Conservation (phyloP, 2,329 filamentous ascomycete species). For the Colletotrichum ledebouriae region DNA sequence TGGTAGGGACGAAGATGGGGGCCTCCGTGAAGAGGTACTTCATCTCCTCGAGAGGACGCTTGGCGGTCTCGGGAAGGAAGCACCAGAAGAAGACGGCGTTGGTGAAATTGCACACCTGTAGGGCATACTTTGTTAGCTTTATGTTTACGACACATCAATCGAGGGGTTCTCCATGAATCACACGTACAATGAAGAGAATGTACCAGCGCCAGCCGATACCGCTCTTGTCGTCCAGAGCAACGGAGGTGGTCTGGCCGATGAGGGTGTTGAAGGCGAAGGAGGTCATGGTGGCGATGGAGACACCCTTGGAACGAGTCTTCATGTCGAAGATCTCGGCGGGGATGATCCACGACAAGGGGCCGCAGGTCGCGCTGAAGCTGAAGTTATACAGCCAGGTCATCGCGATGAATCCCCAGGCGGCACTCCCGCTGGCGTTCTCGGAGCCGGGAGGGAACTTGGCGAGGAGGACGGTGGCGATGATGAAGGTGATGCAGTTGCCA, state of each 20-base stretch:
- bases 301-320: constrained; percentile 79
- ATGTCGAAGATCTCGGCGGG: constrained; percentile 84
- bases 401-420: constrained; percentile 79
- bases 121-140: background rate
- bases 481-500: constrained; percentile 78
- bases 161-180: constrained; percentile 20
- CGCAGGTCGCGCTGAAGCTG: constrained; percentile 78
- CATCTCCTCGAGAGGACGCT: constrained; percentile 77
- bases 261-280: constrained; percentile 83
- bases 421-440: constrained; percentile 54
- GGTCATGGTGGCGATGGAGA: constrained; percentile 80
- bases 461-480: constrained; percentile 71
- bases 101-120: constrained; percentile 71
- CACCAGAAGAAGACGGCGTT: constrained; percentile 69
- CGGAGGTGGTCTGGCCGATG: constrained; percentile 77
- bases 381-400: constrained; percentile 87
- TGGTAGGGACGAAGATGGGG: constrained; percentile 71
- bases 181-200: constrained; percentile 57
- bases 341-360: constrained; percentile 73
- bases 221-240: constrained; percentile 58
- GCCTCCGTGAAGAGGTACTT: constrained; percentile 75
- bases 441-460: constrained; percentile 71
- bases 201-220: constrained; percentile 63
- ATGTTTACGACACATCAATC: background rate
- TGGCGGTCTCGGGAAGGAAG: constrained; percentile 75